These are phyloP conservation scores for Naganishia albida DNA, from an alignment of 1,284 basidiomycete species.

Conservation along the genomic window DNA sequence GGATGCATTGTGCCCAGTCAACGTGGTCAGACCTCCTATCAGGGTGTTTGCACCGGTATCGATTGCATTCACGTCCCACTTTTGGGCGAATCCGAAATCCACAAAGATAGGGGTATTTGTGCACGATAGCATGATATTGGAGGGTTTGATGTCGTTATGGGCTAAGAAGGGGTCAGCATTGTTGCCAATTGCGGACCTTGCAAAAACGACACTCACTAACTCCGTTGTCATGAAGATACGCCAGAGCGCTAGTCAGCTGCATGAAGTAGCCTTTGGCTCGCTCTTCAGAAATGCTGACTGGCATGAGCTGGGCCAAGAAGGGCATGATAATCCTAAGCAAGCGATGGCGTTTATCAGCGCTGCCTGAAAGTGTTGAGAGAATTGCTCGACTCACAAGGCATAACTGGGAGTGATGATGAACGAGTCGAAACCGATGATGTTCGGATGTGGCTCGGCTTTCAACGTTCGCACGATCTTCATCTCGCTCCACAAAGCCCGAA, in stretches of 20 bases:
- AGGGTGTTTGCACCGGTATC: conserved; percentile 20
- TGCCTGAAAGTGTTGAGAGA: conserved; percentile 2
- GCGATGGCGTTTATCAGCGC: conserved; percentile 9
- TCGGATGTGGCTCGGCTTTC: conserved; percentile 78
- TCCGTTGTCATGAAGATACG: conserved; percentile 79
- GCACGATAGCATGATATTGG: conserved; percentile 78
- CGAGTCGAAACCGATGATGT: conserved; percentile 84
- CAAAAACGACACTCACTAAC: conserved; percentile 56
- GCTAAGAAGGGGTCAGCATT: conserved; percentile 43
- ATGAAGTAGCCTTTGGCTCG: conserved; percentile 81
- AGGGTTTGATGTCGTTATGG: conserved; percentile 95
- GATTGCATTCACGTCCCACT: conserved; percentile 53
- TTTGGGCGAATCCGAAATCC: conserved; percentile 89
- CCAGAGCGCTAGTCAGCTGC: conserved; percentile 79
- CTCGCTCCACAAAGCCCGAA: conserved; percentile 88
- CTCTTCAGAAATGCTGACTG: conserved; percentile 75
- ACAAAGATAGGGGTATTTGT: conserved; percentile 77
- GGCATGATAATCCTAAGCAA: conserved; percentile 51
- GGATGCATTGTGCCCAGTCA: conserved; percentile 14
- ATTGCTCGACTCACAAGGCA: conserved; percentile 67
- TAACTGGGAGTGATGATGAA: conserved; percentile 89
- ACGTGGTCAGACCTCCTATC: conserved; percentile 18
- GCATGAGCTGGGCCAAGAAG: conserved; percentile 69
- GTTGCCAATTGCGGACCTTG: neutral
- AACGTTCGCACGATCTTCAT: conserved; percentile 87